Percentiles rank a stretch among this genome's conserved stretches.
Evolutionary conservation across 108 stramenopile species (phyloP).

Genomic region (Stephanodiscus minutulus): DNA sequence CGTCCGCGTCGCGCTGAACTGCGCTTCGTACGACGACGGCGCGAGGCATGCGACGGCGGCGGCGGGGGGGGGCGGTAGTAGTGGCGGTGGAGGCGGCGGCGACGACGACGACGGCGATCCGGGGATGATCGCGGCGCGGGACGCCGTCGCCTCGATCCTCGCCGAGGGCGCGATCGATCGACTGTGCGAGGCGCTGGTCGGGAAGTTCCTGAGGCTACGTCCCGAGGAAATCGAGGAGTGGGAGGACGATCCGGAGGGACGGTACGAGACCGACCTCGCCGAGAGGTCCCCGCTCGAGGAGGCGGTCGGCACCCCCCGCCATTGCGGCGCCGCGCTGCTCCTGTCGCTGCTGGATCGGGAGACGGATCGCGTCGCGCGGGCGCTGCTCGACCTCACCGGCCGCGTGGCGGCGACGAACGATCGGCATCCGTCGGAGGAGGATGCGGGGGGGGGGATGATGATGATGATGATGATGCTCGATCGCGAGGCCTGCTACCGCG

Average conservation of each 20-base stretch:
- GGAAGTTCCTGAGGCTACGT: conserved; percentile 30
- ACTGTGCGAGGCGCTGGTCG: conserved; percentile 26
- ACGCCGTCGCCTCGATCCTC: conserved; percentile 20
- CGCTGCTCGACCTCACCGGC: conserved; percentile 24
- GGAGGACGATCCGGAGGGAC: conserved; percentile 35
- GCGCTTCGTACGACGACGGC: conserved; percentile 20
- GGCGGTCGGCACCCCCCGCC: conserved; percentile 30
- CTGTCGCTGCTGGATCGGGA: conserved; percentile 27
- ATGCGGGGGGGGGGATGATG: conserved; percentile 12
- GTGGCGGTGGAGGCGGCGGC: background rate
- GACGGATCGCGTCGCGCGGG: conserved; percentile 26
- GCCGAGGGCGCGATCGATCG: conserved; percentile 30
- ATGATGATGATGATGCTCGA: too few species aligned
- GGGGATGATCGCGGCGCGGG: conserved; percentile 11
- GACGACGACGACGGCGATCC: conserved; percentile 13
- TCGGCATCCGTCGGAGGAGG: conserved; percentile 22
- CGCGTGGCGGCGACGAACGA: too few species aligned
- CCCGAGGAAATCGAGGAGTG: conserved; percentile 38
- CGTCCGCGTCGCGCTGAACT: conserved; percentile 16
- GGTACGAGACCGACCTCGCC: conserved; percentile 39
- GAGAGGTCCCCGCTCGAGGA: conserved; percentile 17
- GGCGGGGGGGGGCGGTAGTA: conserved; percentile 17
- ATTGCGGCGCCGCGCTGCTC: conserved; percentile 30
- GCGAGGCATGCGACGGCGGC: conserved; percentile 19
- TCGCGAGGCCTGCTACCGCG: conserved; percentile 41